Conservation (phyloP, 768 basidiomycete species). For the Amanita molliuscula region DNA sequence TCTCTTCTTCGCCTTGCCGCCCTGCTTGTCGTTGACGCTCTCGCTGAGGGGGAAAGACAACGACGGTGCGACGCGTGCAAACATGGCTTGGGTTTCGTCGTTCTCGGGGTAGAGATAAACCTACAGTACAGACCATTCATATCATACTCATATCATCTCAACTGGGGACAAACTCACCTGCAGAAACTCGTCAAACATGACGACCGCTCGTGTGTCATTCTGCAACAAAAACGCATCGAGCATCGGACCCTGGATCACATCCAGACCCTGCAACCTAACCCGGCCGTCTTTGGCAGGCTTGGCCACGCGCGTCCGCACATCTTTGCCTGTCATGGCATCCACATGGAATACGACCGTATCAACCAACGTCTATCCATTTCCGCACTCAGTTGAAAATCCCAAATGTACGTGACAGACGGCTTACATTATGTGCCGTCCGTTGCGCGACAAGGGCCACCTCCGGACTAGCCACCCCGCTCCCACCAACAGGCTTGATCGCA, state of each 20-base stretch:
- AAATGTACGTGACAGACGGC: constrained; percentile 15
- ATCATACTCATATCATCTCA: not conserved
- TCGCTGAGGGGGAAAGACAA: constrained; percentile 51
- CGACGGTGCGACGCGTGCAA: constrained; percentile 31
- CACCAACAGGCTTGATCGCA: constrained; percentile 35
- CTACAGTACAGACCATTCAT: constrained; percentile 19
- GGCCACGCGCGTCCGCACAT: constrained; percentile 16
- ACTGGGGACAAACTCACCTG: constrained; percentile 37
- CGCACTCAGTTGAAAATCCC: constrained; percentile 4
- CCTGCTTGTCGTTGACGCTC: constrained; percentile 8
- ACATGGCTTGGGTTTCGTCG: constrained; percentile 27
- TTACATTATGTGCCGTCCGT: constrained; percentile 50
- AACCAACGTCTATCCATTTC: constrained; percentile 34
- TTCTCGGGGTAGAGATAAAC: constrained; percentile 62
- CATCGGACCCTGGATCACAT: constrained; percentile 48
- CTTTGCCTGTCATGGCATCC: constrained; percentile 71
- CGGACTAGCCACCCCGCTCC: constrained; percentile 23
- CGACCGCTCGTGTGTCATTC: constrained; percentile 35
- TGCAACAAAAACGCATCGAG: constrained; percentile 50
- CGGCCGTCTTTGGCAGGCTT: not conserved
- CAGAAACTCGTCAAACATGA: constrained; percentile 66
- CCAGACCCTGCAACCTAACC: constrained; percentile 43
- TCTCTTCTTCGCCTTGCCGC: constrained; percentile 24
- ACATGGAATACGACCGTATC: constrained; percentile 74
- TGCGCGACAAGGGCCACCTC: constrained; percentile 57